Evolutionary conservation across 495 filamentous ascomycete species (phyloP).

Genomic region (Podospora pseudopauciseta): DNA sequence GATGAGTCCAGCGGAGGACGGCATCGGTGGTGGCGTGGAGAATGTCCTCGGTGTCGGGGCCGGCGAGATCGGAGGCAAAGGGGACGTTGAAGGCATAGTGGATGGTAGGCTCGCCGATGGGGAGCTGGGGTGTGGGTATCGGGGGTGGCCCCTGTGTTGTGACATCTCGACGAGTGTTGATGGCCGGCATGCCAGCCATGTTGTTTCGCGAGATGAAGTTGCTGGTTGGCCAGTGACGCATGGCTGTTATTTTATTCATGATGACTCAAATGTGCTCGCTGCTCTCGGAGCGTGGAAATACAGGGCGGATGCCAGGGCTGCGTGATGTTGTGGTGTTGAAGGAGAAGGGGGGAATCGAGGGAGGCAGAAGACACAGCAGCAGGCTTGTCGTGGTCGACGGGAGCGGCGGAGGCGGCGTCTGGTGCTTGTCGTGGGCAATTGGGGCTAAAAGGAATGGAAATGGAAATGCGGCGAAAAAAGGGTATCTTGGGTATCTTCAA

Average conservation of each 20-base stretch:
- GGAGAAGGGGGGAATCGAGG: conserved; percentile 3
- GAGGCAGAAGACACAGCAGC: conserved; percentile 8
- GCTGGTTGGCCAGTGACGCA: conserved; percentile 86
- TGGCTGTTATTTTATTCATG: conserved; percentile 94
- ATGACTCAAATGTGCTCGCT: conserved; percentile 27
- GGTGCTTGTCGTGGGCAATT: conserved; percentile 19
- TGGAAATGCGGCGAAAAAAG: conserved; percentile 25
- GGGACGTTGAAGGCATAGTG: conserved; percentile 87
- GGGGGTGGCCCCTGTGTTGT: conserved; percentile 57
- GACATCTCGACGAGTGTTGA: conserved; percentile 67
- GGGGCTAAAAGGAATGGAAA: conserved; percentile 31
- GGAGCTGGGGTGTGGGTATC: conserved; percentile 59
- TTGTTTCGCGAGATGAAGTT: conserved; percentile 72
- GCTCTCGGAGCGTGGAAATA: conserved; percentile 4
- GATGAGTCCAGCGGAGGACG: conserved; percentile 84
- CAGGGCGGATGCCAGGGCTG: neutral
- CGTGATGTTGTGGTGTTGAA: neutral
- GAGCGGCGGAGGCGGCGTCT: conserved; percentile 10
- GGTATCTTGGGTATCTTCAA: conserved; percentile 33
- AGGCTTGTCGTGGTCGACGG: conserved; percentile 5
- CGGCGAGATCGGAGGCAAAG: conserved; percentile 84
- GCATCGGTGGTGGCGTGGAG: conserved; percentile 81
- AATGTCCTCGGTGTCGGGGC: conserved; percentile 87
- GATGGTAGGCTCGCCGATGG: conserved; percentile 62
- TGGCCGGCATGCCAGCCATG: conserved; percentile 61